Conservation (phyloP, 2,329 filamentous ascomycete genomes). For the Fusarium equiseti region DNA sequence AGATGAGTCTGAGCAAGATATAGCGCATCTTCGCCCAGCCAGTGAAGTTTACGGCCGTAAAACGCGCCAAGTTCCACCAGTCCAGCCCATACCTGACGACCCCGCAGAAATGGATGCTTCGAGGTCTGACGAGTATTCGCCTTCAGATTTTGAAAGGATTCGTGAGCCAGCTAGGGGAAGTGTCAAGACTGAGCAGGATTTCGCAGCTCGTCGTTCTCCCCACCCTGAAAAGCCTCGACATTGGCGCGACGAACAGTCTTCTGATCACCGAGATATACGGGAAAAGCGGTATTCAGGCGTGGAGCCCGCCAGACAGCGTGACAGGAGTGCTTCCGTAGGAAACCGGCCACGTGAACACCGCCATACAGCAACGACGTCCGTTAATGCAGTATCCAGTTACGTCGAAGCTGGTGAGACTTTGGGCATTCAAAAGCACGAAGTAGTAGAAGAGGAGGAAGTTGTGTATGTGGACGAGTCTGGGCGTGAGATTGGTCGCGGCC, state of each 20-base stretch:
- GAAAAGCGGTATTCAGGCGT: constrained; percentile 26
- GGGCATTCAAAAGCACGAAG: constrained; percentile 11
- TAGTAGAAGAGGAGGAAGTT: constrained; percentile 42
- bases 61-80: not conserved
- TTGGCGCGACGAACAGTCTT: constrained; percentile 12
- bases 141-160: not conserved
- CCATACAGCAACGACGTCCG: not conserved
- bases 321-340: constrained; percentile 38
- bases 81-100: constrained; percentile 1
- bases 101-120: not conserved
- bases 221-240: constrained; percentile 4
- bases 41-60: constrained; percentile 50
- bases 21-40: constrained; percentile 46
- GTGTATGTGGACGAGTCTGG: constrained; percentile 45
- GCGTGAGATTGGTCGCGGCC: constrained; percentile 41
- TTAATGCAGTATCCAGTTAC: constrained; percentile 5
- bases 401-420: constrained; percentile 13
- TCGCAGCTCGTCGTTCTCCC: not conserved
- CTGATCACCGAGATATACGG: constrained; percentile 36
- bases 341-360: constrained; percentile 22
- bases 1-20: constrained; percentile 11
- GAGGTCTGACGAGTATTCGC: constrained; percentile 3
- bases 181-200: constrained; percentile 1
- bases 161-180: not conserved
- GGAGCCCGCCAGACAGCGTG: constrained; percentile 10